Base-by-base conservation (phyloP, 2,329 filamentous ascomycete genomes). In the Catunica adiposa region DNA sequence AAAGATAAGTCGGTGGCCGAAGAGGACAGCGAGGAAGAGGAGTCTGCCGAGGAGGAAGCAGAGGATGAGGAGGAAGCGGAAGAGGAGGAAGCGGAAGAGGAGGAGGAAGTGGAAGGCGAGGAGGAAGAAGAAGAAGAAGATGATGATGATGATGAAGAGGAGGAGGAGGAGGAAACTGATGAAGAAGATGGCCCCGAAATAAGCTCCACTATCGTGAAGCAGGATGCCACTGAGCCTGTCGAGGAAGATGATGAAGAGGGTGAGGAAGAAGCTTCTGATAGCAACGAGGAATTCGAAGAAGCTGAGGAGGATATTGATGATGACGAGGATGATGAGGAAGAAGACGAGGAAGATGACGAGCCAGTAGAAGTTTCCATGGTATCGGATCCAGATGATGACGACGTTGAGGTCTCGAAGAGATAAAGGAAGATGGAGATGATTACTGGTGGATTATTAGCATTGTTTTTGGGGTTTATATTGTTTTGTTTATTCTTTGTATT, bases 231-330 rank as follows among this genome's bases (percentile, higher is more conserved):
- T 54, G 26, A 37, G 15, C 53, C 26, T 40, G 46, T 20, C 14
- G 46, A 58, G 9, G 58, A 55, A 4, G 61, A 59, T 1, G 61
- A 62, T 6, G 70, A 69, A 23, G 67, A 67, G 20, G 67, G 67
- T 25, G 66, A 63, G 5, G 68, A 66, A 7, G 80, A 34, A 40
- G 40, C 23, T 20, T 53, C 55, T 15, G 56, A 57, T 44, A 57
- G 56, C 44, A 42, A 54, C 9, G 56, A 52, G 8, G 56, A 57
- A n/a, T 54, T 54, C 15, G 56, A 55, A 25, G 56, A 58, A 17
- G 56, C 47, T n/a, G 47, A 55, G 11, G 53, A 51, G 38, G 56
- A 51, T 29, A 47, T 54, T 29, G 44, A 34, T 23, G 51, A 52
- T 9, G 52, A 57, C 3, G 56, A 51, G 14, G 56, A 34, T 23